Evolutionary conservation across 1,284 basidiomycete genomes (phyloP), one percentile per base, ranked within the genome.

Genomic region (Microbotryum violaceum): DNA sequence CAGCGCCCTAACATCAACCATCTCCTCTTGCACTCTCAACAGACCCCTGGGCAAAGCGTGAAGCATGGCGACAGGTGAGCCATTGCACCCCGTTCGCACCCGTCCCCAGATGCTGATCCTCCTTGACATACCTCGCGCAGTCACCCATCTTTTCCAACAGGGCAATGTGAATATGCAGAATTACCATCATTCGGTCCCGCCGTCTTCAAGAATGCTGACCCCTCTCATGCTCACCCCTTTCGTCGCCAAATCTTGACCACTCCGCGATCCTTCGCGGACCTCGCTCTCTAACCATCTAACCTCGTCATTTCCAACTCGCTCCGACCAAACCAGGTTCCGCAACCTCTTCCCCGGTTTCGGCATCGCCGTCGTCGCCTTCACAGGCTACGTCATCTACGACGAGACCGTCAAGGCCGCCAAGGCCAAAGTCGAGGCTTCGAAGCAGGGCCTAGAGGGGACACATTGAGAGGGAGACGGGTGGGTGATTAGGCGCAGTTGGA

Each of bases 281-380:
- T 53, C 46, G 3, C 31, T 25, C 27, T 6, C n/a, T 7, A 6
- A 6, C 33, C 18, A n/a, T n/a, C 33, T 10, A 25, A 4, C 29
- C 20, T 27, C 46, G 6, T 25, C 16, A 31, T 51, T 20, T 3
- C 12, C 29, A 27, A 54, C 31, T 23, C 31, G 25, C 23, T 29
- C 25, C 58, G 51, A 54, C 46, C n/a, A 16, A 25, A 20, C 6
- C 50, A 69, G 91, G 88, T 86, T 94, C 77, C 82, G 85, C 71
- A 88, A 82, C 78, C 75, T 92, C 70, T 91, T 96, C 77, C 92
- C 92, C 55, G 92, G 92, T 47, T 88, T 97, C 73, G 91, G 91
- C 59, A 89, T 89, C 64, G 92, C 88, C 48, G 81, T 90, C 60
- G 89, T 87, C 65, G 88, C 90, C 2, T 97, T 97, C 79, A 85